Evolutionary conservation across 257 asterid genomes (phyloP).

Genomic region (Solanum habrochaites): DNA sequence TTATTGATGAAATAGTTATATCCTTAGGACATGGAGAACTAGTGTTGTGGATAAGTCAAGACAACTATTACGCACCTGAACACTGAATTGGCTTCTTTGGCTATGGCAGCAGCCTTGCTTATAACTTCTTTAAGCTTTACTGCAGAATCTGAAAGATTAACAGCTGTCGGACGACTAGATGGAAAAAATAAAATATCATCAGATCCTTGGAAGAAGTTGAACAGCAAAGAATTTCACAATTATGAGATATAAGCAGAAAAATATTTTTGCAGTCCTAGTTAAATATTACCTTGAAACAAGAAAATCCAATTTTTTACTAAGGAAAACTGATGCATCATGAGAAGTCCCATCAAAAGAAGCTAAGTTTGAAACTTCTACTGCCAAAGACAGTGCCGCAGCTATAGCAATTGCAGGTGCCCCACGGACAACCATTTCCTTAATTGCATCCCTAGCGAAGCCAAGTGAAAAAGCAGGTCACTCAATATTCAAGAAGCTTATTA

Average conservation of each 20-base stretch:
- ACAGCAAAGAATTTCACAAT: background rate
- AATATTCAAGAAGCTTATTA: background rate
- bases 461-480: background rate
- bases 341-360: conserved; percentile 43
- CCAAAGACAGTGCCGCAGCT: conserved; percentile 89
- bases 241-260: background rate
- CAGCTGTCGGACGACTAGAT: conserved; percentile 95
- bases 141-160: conserved; percentile 87
- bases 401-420: conserved; percentile 99
- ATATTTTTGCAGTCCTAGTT: background rate
- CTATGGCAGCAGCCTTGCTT: conserved; percentile 34
- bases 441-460: conserved; percentile 52
- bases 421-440: conserved; percentile 94
- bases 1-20: background rate
- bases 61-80: conserved; percentile 47
- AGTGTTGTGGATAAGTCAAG: background rate
- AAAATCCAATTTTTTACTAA: conserved; percentile 56
- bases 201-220: background rate
- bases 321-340: conserved; percentile 56
- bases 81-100: conserved; percentile 41
- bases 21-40: background rate
- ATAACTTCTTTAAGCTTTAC: conserved; percentile 58
- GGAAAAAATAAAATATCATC: background rate
- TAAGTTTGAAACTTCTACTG: conserved; percentile 66
- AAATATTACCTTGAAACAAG: conserved; percentile 71